Evolutionary conservation across 129 eudicot genomes (phyloP), one percentile per base, ranked within the genome.

Genomic region (Flaveria sonorensis): DNA sequence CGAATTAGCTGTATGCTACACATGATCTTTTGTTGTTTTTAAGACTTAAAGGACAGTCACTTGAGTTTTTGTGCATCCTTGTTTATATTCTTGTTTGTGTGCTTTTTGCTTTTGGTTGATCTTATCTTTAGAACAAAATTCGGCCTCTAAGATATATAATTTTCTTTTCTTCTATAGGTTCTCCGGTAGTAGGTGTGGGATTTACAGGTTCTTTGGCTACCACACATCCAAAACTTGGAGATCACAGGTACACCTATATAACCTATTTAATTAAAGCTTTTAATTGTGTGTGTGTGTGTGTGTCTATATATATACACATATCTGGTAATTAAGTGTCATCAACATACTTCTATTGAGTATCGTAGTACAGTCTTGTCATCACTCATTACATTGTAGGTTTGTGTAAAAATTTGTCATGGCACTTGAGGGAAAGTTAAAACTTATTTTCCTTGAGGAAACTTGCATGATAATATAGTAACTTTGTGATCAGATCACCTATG

Each of bases 141-240:
- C 28, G 26, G 45, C 39, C 23, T 75, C 50, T 75, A n/a, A 70
- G 56, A n/a, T 52, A 39, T 7, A 2, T 45, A 39, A 6, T 21
- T 66, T 23, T 48, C 47, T 55, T 76, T 52, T 62, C 68, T 45
- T 71, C 19, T 71, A 59, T 72, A 95, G 99, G 94, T 81, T 83
- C 72, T 75, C 92, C 90, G 1, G 96, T 82, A 36, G 81, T 94
- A 32, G 99, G 94, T 86, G 90, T 91, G 78, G 99, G 96, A 21
- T 91, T 94, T 77, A 86, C 90, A 21, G 99, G 92, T 77, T 83
- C 99, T 81, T 81, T 94, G 82, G 97, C 86, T 67, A 87, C 89
- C 70, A 57, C 89, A 68, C 87, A 73, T n/a, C 88, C 96, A 46
- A 94, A 94, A 88, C 90, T 74, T 52, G 96, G 97, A 64, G 96